Evolutionary conservation across 768 basidiomycete species (phyloP), one percentile per base, ranked within the genome.

Genomic region (Suillus variegatus): DNA sequence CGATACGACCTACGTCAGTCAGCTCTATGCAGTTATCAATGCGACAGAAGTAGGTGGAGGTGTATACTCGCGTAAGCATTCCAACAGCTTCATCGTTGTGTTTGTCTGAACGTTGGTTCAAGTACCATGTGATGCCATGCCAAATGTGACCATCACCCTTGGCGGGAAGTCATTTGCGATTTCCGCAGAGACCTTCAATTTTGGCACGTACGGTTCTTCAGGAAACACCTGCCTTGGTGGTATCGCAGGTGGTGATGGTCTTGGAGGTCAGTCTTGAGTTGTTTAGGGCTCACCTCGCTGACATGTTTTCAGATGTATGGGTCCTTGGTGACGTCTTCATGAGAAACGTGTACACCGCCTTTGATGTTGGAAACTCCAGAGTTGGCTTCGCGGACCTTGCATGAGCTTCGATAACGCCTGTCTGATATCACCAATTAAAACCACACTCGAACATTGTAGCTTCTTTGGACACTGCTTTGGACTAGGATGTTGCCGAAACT

Each of bases 291-390:
- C n/a, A 13, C 8, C 6, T 35, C 12, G 2, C 14, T 43, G 44
- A 47, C 58, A 36, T 43, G 6, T 46, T 36, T 49, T 32, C 54
- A 76, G 70, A 66, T 35, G 74, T 71, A 18, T 80, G 78, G 79
- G 71, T 80, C 56, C 49, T 81, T 35, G 80, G 80, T 7, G 78
- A 78, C 40, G 69, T 74, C 13, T 83, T 86, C 75, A 66, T 85
- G 66, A 78, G 75, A 68, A 82, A 80, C 61, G 81, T 83, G 35
- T 86, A 83, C 67, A 76, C 82, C 9, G 73, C 75, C 13, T 85
- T 84, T 67, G 80, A 84, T 66, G 64, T 80, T 22, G 80, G 75
- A 6, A 73, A 76, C n/a, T 62, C 47, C 4, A 74, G 70, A 40
- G 79, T 83, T n/a, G 81, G 83, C 5, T 83, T 83, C 66, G 82